Evolutionary conservation across 257 asterid genomes (phyloP), one percentile per base, ranked within the genome.

Genomic region (Solanum acaule): DNA sequence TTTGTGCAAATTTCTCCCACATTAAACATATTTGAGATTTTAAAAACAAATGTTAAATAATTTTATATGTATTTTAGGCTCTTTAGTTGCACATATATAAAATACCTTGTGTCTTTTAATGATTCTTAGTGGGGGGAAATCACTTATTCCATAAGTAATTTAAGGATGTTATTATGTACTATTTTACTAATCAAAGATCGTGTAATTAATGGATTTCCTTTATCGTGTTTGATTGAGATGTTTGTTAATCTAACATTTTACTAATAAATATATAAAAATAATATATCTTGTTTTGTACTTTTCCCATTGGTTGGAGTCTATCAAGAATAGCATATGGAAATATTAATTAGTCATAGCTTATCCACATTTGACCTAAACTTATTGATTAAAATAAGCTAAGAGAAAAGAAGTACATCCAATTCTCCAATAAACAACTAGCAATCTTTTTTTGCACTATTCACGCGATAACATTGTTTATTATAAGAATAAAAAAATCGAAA

Each of bases 361-460:
- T 89, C 91, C 86, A 88, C 85, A 90, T 82, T 90, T 88, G 92
- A 92, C 92, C 90, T 70, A 89, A 87, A 90, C 83, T 87, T 82
- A 44, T 87, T 91, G 83, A 90, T 90, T 86, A 88, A 86, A 91
- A 49, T 89, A 88, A 52, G 76, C n/a, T 35, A 86, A 89, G 4
- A 59, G 88, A 83, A 83, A 77, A 89, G 38, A 71, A 68, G 88
- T 89, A 87, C 90, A 78, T 87, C 75, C 88, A 86, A 86, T 86
- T 65, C 82, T 84, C 63, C 86, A 34, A 85, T 87, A 87, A 88
- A 83, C 89, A 83, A 89, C 79, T 68, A 35, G 77, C 63, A 89
- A 73, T 67, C 89, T 31, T 81, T 49, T 56, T 18, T 29, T 27
- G 85, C 65, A 87, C 89, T 89, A 31, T 86, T 65, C 79, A 5